Conservation (phyloP, 1,284 basidiomycete genomes). For the Cutaneotrichosporon cavernicola region DNA sequence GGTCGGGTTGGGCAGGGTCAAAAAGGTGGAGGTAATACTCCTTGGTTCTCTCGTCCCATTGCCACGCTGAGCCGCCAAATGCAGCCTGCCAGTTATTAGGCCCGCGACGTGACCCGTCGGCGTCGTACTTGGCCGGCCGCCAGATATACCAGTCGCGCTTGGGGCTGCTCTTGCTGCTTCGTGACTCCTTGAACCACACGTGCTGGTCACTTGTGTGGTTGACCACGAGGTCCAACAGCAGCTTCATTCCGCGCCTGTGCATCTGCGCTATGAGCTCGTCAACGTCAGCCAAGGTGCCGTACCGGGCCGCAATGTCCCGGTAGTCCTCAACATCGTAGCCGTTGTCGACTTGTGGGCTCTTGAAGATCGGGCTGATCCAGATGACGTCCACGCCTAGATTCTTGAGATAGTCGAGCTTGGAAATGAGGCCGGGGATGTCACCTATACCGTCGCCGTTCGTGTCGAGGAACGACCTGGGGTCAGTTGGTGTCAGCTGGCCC, state of each 20-base stretch:
- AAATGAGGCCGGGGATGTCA: constrained; percentile 54
- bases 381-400: constrained; percentile 55
- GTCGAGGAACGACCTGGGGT: constrained; percentile 31
- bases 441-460: constrained; percentile 49
- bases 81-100: constrained; percentile 56
- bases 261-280: constrained; percentile 49
- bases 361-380: constrained; percentile 50
- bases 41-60: constrained; percentile 53
- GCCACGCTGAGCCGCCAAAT: constrained; percentile 54
- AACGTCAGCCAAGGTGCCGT: constrained; percentile 54
- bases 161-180: constrained; percentile 46
- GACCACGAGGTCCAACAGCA: constrained; percentile 56
- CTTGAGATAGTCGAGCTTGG: constrained; percentile 55
- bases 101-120: constrained; percentile 37
- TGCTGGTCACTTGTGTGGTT: constrained; percentile 54
- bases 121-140: constrained; percentile 44
- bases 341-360: constrained; percentile 45
- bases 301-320: constrained; percentile 51
- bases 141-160: constrained; percentile 57
- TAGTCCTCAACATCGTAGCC: constrained; percentile 53
- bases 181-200: constrained; percentile 56
- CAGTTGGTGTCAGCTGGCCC: background rate
- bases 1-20: constrained; percentile 37
- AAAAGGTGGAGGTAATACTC: constrained; percentile 57
- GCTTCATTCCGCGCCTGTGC: constrained; percentile 52